Evolutionary conservation across 805 yeast species (phyloP), one percentile per base, ranked within the genome.

Genomic region (Metschnikowia vanudenii): DNA sequence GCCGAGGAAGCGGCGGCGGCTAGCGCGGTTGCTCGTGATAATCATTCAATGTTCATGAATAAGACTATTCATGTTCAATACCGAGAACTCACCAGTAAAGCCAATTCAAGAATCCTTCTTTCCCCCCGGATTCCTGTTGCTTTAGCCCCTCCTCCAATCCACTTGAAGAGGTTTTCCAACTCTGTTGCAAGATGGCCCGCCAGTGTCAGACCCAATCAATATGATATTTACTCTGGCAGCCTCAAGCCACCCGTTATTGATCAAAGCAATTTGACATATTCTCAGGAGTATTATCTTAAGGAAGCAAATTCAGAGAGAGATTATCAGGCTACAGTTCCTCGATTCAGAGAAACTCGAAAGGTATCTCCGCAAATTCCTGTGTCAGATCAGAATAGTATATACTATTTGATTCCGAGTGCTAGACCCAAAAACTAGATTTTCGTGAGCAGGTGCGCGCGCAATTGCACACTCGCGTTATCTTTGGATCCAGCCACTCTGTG

Each of bases 51-150:
- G 62, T 81, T 89, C 59, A 68, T 80, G 57, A 81, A 79, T 47
- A 83, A 78, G 61, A 84, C 92, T 8, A 85, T 89, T 73, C 94
- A 86, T 63, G 96, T 89, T 39, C 95, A 88, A 64, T 87, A 84
- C 61, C 78, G 87, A 47, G 94, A 86, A 61, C 64, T 81, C n/a
- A 44, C 57, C 9, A 33, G 51, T 19, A 51, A 51, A 26, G 37
- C 48, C 4, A 37, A 42, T 13, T 34, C 52, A 8, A 59, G 66
- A 60, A 60, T 62, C 42, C 61, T 82, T 34, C 47, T 51, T 31
- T 49, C 57, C 10, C 51, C 54, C 1, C 46, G 52, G 1, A 46
- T 49, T 20, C 58, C 58, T 2, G 53, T 55, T 49, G 75, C 73
- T 36, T 71, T 86, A 46, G 95, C 96, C 0, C 95, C 95, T 8